These are phyloP conservation scores for Botrytis fragariae DNA, from an alignment of 2,329 filamentous ascomycete genomes.

Conservation along the genomic window DNA sequence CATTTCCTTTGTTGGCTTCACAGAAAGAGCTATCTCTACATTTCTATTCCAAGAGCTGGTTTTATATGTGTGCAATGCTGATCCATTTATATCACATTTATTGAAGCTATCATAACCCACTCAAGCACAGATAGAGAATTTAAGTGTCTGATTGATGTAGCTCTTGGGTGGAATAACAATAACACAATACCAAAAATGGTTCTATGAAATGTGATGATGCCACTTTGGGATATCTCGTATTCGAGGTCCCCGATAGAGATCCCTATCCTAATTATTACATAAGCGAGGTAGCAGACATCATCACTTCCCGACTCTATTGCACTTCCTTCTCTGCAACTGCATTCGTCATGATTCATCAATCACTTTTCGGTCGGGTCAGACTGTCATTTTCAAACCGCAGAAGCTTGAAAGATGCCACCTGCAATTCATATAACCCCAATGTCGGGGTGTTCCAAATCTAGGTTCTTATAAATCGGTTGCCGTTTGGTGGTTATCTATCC, in stretches of 20 bases:
- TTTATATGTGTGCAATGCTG: background rate
- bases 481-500: conserved; percentile 33
- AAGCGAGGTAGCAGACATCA: conserved; percentile 7
- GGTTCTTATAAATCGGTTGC: conserved; percentile 26
- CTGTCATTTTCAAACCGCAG: conserved; percentile 30
- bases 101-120: background rate
- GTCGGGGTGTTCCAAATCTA: conserved; percentile 37
- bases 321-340: conserved; percentile 27
- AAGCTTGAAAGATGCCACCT: conserved; percentile 34
- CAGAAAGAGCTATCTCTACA: background rate
- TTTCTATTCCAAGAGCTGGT: background rate
- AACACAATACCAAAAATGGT: background rate
- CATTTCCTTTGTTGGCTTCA: background rate
- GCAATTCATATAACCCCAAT: conserved; percentile 37
- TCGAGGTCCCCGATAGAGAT: background rate
- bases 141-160: background rate
- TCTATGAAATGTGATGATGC: background rate
- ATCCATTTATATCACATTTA: background rate
- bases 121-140: background rate
- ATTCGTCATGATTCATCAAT: conserved; percentile 34
- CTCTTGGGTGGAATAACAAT: background rate
- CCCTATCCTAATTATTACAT: conserved; percentile 2
- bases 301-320: background rate
- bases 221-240: background rate
- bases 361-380: conserved; percentile 31